phyloP scores from a whole-genome alignment of 2,329 filamentous ascomycete species.

The Phialemoniopsis sp. region DNA sequence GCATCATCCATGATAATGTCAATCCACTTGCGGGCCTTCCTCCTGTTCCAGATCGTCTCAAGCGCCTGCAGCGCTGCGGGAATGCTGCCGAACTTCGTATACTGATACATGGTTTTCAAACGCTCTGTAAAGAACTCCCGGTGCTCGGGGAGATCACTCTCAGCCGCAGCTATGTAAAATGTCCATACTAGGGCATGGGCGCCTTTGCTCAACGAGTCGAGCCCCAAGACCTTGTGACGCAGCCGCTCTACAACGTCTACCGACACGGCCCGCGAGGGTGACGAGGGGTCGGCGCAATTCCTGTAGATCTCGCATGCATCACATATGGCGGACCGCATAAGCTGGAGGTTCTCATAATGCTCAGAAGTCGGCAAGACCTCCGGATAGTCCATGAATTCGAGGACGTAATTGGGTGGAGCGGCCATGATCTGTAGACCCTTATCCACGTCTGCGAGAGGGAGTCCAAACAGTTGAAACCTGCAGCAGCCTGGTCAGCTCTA shows the following conservation, averaged over 20 bases:
- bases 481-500: too few species aligned
- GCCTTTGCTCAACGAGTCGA: slow-evolving; percentile 21
- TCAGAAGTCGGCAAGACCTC: too few species aligned
- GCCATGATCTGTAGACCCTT: too few species aligned
- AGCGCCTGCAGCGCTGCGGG: slow-evolving; percentile 25
- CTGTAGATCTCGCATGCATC: slow-evolving; percentile 21
- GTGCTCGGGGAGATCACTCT: slow-evolving; percentile 17
- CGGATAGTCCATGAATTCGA: too few species aligned
- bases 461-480: too few species aligned
- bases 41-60: slow-evolving; percentile 24
- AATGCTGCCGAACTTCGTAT: slow-evolving; percentile 31
- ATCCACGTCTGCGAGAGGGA: too few species aligned
- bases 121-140: too few species aligned
- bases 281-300: slow-evolving; percentile 9
- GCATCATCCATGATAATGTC: slow-evolving; percentile 19
- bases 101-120: slow-evolving; percentile 15
- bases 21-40: slow-evolving; percentile 17
- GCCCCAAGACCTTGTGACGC: slow-evolving; percentile 17
- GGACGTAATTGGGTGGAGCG: too few species aligned
- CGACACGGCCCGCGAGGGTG: too few species aligned
- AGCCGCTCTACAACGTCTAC: slow-evolving; percentile 16
- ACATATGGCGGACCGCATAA: slow-evolving; percentile 16
- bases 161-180: slow-evolving; percentile 32
- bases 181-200: slow-evolving; percentile 34
- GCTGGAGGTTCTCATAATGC: slow-evolving; percentile 6